Base-by-base conservation (phyloP, 441 rosid genomes). In the Populus tomentosa region DNA sequence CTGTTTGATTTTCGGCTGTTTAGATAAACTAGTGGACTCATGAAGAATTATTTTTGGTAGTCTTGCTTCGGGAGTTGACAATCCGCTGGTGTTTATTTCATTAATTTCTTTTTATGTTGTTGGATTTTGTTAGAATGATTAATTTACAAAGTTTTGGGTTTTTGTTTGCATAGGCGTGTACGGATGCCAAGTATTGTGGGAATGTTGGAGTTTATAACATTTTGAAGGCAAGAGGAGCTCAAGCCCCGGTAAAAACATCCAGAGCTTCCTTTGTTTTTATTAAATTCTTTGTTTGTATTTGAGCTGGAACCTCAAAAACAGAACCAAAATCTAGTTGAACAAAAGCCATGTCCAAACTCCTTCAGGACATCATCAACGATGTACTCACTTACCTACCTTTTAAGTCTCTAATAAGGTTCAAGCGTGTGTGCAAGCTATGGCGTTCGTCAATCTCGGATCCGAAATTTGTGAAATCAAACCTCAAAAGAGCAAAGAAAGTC, bases 341-440 rank as follows among this genome's bases (percentile, higher is more conserved):
- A 14, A 1, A 5, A 42, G 53, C 53, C 53, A 42, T 42, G 53
- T 42, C 53, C 53, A 42, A 42, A 42, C 53, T 42, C 53, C 53
- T 18, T 42, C 56, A 50, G 20, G 56, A 50, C 56, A 50, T 50
- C 20, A 50, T 50, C 56, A 2, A 50, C 5, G 56, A 50, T 50
- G 0, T 5, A 5, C 56, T 50, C 56, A 14, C 56, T 7, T 46
- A 4, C 56, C 4, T 46, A 5, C 56, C 20, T 5, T 30, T 28
- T 0, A 50, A 50, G 40, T 35, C 74, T 28, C 36, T 71, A 2
- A 53, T 28, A 7, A 4, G 73, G 11, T 56, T 56, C 69, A 69
- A 76, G 75, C 75, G 86, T 24, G 73, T 82, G 36, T 69, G 82
- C 80, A 80, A 18, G 68, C 14, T 72, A 1, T 85, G 88, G 84